phyloP scores from a whole-genome alignment of 192 early-diverging fungal genomes.

The Coemansia sp. region DNA sequence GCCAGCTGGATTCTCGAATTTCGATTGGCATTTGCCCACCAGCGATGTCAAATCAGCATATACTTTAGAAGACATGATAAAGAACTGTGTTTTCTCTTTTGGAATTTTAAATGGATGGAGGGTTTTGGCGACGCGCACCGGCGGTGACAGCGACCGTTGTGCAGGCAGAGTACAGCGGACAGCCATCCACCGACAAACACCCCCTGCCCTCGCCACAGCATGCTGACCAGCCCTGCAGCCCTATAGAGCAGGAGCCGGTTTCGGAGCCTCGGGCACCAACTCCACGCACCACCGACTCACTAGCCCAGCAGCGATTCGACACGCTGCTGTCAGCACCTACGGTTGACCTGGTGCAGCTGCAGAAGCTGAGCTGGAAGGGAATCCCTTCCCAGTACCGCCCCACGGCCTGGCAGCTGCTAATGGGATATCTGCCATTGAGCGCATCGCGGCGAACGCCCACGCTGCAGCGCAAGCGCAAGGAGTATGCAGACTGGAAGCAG shows the following conservation, averaged over 20 bases:
- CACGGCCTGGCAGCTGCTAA: conserved; percentile 90
- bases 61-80: conserved; percentile 2
- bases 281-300: neutral
- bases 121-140: conserved; percentile 43
- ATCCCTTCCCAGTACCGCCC: conserved; percentile 82
- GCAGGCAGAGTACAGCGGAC: conserved; percentile 19
- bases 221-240: too few relatives aligned
- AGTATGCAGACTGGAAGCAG: conserved; percentile 83
- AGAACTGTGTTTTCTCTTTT: neutral
- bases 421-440: conserved; percentile 91
- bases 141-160: conserved; percentile 30
- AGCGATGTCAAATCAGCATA: conserved; percentile 48
- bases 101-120: conserved; percentile 4
- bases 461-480: conserved; percentile 83
- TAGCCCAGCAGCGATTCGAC: conserved; percentile 54
- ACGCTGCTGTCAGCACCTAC: conserved; percentile 57
- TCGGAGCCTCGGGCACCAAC: too few relatives aligned
- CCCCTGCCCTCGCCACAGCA: too few relatives aligned
- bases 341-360: conserved; percentile 71
- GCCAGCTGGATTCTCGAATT: conserved; percentile 33
- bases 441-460: conserved; percentile 80
- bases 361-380: conserved; percentile 89
- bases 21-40: conserved; percentile 10
- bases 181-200: neutral
- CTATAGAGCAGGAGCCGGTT: too few relatives aligned